Conservation (phyloP, 345 rosid species). For the Mallotus nudiflorus region DNA sequence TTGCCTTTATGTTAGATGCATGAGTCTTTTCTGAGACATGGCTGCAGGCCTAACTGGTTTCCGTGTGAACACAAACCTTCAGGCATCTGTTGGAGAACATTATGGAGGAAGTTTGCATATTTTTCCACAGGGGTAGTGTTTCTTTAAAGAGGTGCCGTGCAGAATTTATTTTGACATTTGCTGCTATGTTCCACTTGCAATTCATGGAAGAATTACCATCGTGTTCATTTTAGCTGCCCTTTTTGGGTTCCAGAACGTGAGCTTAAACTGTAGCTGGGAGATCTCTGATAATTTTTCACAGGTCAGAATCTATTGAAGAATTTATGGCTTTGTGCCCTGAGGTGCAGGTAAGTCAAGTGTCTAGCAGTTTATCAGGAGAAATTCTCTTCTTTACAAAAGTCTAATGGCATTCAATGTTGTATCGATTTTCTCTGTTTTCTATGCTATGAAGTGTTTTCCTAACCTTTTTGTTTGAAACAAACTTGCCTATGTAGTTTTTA, state of each 20-base stretch:
- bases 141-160: background rate
- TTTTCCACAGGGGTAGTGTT: constrained; percentile 19
- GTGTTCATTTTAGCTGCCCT: background rate
- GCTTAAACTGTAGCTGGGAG: background rate
- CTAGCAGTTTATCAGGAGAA: background rate
- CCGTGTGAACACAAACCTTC: constrained; percentile 5
- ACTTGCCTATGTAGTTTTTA: background rate
- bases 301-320: background rate
- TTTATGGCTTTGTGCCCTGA: background rate
- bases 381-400: background rate
- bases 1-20: background rate
- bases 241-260: background rate
- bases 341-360: background rate
- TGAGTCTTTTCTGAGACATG: background rate
- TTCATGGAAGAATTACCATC: background rate
- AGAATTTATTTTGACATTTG: background rate
- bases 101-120: constrained; percentile 74
- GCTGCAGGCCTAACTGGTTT: constrained; percentile 15
- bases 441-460: background rate
- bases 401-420: background rate
- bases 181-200: background rate
- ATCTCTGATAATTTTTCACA: constrained; percentile 2
- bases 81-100: constrained; percentile 63
- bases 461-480: background rate
- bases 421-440: background rate